Conservation (phyloP, 164 flowering plant genomes). For the Liriodendron chinense region DNA sequence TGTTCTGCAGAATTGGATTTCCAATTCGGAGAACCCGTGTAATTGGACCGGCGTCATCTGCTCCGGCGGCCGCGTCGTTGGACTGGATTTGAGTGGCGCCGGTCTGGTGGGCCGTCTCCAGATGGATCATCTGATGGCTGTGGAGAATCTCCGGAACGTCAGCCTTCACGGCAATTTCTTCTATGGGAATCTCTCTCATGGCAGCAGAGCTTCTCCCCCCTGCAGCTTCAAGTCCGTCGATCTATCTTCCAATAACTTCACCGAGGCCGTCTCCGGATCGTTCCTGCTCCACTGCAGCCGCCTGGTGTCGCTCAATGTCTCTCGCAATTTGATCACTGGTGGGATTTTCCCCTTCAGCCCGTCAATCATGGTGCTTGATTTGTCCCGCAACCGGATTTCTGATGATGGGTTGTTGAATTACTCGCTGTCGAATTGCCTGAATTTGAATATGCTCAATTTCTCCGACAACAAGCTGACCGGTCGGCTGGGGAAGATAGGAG, state of each 20-base stretch:
- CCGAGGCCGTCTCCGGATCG: slow-evolving; percentile 29
- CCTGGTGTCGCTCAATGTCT: slow-evolving; percentile 47
- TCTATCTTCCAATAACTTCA: slow-evolving; percentile 55
- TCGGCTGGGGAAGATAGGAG: slow-evolving; percentile 17
- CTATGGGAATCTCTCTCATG: slow-evolving; percentile 39
- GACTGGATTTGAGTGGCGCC: slow-evolving; percentile 45
- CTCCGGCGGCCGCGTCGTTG: slow-evolving; percentile 33
- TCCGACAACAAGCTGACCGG: slow-evolving; percentile 58
- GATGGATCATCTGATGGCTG: slow-evolving; percentile 36
- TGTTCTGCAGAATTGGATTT: slow-evolving; percentile 39
- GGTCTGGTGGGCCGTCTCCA: slow-evolving; percentile 47
- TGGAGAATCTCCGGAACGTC: slow-evolving; percentile 38
- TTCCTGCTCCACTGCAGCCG: slow-evolving; percentile 35
- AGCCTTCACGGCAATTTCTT: slow-evolving; percentile 48
- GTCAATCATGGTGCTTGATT: slow-evolving; percentile 53
- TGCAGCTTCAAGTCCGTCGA: slow-evolving; percentile 49
- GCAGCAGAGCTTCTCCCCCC: slow-evolving; percentile 6
- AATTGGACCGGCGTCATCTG: slow-evolving; percentile 69
- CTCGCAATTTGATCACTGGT: slow-evolving; percentile 45
- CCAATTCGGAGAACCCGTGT: slow-evolving; percentile 38
- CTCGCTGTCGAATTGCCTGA: slow-evolving; percentile 38
- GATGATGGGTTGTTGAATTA: slow-evolving; percentile 30
- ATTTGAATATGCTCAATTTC: slow-evolving; percentile 47
- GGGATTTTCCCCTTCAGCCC: slow-evolving; percentile 34
- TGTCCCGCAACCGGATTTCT: slow-evolving; percentile 54